Percentiles rank a stretch among this genome's conserved stretches.
These are phyloP conservation scores for Penicillium sp. DNA, from an alignment of 2,329 filamentous ascomycete species.

Conservation along the genomic window DNA sequence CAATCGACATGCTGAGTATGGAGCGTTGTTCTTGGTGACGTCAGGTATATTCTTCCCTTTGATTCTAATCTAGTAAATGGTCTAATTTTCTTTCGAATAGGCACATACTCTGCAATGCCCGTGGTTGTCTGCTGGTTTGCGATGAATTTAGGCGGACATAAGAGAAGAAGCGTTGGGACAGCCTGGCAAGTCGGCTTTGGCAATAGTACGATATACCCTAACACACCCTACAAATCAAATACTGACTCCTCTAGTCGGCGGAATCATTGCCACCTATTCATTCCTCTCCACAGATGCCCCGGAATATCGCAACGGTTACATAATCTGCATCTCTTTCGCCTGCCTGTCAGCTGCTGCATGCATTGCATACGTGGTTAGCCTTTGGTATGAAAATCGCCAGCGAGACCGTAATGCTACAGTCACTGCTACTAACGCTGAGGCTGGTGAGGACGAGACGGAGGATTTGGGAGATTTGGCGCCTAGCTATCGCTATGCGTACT, in stretches of 20 bases:
- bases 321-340: conserved; percentile 71
- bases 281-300: conserved; percentile 67
- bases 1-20: conserved; percentile 66
- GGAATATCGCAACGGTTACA: conserved; percentile 67
- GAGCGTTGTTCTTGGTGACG: conserved; percentile 74
- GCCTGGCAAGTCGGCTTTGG: conserved; percentile 77
- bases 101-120: conserved; percentile 76
- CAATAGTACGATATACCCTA: conserved; percentile 45
- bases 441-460: conserved; percentile 29
- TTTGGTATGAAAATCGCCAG: conserved; percentile 38
- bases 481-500: conserved; percentile 39
- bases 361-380: conserved; percentile 32
- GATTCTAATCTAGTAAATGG: no score
- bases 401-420: conserved; percentile 30
- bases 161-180: conserved; percentile 64
- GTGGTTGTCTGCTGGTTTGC: conserved; percentile 80
- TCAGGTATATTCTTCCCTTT: conserved; percentile 53
- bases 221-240: neutral
- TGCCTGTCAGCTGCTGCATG: conserved; percentile 59
- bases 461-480: conserved; percentile 40
- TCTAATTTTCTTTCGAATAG: neutral
- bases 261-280: conserved; percentile 70
- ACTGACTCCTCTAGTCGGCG: conserved; percentile 52
- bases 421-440: conserved; percentile 18
- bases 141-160: conserved; percentile 73